Evolutionary conservation across 2,329 filamentous ascomycete genomes (phyloP), one percentile per base, ranked within the genome.

Genomic region (Furcasterigmium furcatum): DNA sequence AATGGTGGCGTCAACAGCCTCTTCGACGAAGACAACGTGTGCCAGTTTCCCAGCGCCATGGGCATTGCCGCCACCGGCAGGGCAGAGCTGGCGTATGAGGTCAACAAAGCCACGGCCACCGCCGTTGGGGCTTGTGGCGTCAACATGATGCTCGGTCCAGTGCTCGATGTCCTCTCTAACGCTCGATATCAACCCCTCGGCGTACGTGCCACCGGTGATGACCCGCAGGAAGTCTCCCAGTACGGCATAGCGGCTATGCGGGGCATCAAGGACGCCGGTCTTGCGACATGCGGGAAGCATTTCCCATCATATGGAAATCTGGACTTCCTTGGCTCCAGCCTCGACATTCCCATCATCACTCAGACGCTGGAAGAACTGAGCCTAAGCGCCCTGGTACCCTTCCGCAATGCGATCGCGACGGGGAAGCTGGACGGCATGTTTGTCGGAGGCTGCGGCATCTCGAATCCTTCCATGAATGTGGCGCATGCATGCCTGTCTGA

Each of bases 1-100:
- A 97, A 99, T 81, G 94, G 94, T 52, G 91, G 92, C 4, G 92
- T 96, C 64, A 97, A 96, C 71, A 96, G 90, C 67, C 78, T 97
- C 3, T 96, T 95, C 59, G 92, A 97, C 63, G 91, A 96, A 56
- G 89, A 94, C 59, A 94, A 91, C 62, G 92, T 97, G 55, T 91
- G 90, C 54, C 94, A 97, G 63, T 99, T 96, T 56, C 94, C 94
- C 9, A 96, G 91, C 59, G 88, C 92, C 51, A 97, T 99, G 92
- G 92, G 91, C 12, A 79, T 96, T 49, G 91, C 92, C n/a, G 94
- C 94, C 19, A 91, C 91, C 5, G 90, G 91, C 20, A 91, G 86
- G 10, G 85, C 84, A 29, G 83, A 94, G 10, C 73, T 97, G 45
- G 89, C 92, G 6, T 95, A 92, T 61, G 86, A 92, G 55, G 84